Evolutionary conservation across 306 rosid species (phyloP).

Genomic region (Prinsepia uniflora): DNA sequence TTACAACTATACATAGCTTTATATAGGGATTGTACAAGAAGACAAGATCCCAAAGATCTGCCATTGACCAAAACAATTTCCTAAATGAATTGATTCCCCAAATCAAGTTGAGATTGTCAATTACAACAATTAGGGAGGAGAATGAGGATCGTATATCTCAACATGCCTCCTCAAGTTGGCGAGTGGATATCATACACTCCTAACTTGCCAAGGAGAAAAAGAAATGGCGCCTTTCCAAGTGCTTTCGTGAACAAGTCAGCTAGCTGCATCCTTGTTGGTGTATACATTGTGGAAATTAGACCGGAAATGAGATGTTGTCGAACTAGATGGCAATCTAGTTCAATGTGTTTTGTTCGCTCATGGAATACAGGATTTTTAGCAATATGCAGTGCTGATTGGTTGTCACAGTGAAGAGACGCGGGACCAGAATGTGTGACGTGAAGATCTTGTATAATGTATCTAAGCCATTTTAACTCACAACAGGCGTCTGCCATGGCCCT

Average conservation of each 20-base stretch:
- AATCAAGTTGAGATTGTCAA: too few relatives aligned
- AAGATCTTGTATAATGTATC: not conserved
- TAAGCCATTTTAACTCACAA: not conserved
- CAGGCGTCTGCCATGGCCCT: not conserved
- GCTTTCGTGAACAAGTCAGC: not conserved
- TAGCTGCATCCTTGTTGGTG: not conserved
- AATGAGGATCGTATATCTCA: too few relatives aligned
- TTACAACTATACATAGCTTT: too few relatives aligned
- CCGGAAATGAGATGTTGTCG: not conserved
- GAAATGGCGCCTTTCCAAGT: not conserved
- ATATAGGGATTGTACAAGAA: too few relatives aligned
- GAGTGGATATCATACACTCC: not conserved
- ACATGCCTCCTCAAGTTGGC: too few relatives aligned
- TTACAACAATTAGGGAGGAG: too few relatives aligned
- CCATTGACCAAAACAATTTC: too few relatives aligned
- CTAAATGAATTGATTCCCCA: too few relatives aligned
- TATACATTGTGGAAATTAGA: not conserved
- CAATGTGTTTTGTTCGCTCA: not conserved
- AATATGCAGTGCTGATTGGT: not conserved
- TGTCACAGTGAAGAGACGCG: not conserved
- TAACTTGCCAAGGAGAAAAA: not conserved
- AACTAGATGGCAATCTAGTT: not conserved
- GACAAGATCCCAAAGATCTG: too few relatives aligned
- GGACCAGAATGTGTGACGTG: not conserved
- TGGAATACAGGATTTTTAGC: too few relatives aligned